These are phyloP conservation scores for Arthrobotrys pseudoclavata DNA, from an alignment of 2,329 filamentous ascomycete species.

Conservation along the genomic window DNA sequence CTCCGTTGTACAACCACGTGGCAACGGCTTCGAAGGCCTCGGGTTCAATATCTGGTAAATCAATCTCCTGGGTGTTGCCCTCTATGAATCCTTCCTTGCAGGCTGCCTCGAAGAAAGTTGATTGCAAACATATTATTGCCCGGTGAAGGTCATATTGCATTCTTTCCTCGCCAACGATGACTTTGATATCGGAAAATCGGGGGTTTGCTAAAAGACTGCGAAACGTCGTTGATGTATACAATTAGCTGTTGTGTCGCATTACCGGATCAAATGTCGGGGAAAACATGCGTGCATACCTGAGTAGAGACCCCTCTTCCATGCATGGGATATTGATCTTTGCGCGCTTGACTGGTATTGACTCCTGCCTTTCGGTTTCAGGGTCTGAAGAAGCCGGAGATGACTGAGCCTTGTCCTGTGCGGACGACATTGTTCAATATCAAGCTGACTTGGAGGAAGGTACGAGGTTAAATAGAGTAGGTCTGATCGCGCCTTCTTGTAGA, in stretches of 20 bases:
- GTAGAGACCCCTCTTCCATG: constrained; percentile 1
- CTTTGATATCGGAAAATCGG: constrained; percentile 47
- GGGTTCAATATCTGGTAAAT: constrained; percentile 14
- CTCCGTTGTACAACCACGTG: constrained; percentile 15
- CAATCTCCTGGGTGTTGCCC: constrained; percentile 5
- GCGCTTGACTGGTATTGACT: background rate
- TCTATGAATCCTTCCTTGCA: constrained; percentile 34
- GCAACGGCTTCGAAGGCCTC: background rate
- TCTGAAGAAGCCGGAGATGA: background rate
- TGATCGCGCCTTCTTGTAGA: background rate
- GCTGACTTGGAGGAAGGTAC: background rate
- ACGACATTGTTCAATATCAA: background rate
- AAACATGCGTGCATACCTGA: background rate
- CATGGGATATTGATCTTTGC: background rate
- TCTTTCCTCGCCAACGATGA: constrained; percentile 39
- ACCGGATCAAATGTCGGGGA: no score
- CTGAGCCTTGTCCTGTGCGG: background rate
- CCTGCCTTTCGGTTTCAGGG: background rate
- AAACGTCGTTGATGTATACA: background rate
- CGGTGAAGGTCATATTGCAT: constrained; percentile 61
- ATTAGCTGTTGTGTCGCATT: background rate
- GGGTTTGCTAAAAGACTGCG: background rate
- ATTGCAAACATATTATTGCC: constrained; percentile 58
- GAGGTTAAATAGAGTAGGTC: background rate
- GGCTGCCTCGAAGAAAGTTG: constrained; percentile 61